Conservation (phyloP, 441 rosid genomes). For the Bruguiera hainesii region DNA sequence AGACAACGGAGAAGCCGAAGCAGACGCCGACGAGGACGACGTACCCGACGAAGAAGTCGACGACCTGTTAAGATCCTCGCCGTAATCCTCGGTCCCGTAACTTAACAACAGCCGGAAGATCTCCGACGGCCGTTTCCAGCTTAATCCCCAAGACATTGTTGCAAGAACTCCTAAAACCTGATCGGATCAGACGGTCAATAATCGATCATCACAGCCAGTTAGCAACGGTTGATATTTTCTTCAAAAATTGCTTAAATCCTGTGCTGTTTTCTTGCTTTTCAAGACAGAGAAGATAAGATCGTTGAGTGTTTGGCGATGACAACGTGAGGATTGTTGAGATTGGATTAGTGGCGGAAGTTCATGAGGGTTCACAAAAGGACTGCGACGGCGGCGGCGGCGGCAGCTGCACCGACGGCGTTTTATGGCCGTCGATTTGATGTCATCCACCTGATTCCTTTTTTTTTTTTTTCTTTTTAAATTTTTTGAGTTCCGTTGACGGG, state of each 20-base stretch:
- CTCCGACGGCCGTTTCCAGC: conserved; percentile 92
- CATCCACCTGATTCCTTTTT: too few relatives aligned
- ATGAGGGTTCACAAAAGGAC: not conserved
- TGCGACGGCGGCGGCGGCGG: too few relatives aligned
- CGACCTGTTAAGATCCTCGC: conserved; percentile 45
- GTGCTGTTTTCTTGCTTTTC: too few relatives aligned
- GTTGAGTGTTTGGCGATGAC: not conserved
- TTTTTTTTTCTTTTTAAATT: too few relatives aligned
- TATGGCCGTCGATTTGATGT: too few relatives aligned
- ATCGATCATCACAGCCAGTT: not conserved
- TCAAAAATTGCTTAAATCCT: too few relatives aligned
- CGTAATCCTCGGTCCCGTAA: conserved; percentile 70
- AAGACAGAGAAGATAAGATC: too few relatives aligned
- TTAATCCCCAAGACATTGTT: conserved; percentile 87
- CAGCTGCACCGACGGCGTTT: too few relatives aligned
- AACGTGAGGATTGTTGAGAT: not conserved
- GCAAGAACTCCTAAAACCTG: conserved; percentile 3
- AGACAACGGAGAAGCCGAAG: not conserved
- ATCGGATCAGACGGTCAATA: conserved; percentile 13
- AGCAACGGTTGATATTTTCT: not conserved
- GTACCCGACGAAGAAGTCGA: conserved; percentile 37
- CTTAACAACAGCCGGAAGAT: conserved; percentile 63
- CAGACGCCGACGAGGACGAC: conserved; percentile 18
- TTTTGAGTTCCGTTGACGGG: too few relatives aligned
- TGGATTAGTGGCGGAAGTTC: conserved; percentile 20